phyloP scores from a whole-genome alignment of 2,329 filamentous ascomycete genomes.

The Fusarium sp. region DNA sequence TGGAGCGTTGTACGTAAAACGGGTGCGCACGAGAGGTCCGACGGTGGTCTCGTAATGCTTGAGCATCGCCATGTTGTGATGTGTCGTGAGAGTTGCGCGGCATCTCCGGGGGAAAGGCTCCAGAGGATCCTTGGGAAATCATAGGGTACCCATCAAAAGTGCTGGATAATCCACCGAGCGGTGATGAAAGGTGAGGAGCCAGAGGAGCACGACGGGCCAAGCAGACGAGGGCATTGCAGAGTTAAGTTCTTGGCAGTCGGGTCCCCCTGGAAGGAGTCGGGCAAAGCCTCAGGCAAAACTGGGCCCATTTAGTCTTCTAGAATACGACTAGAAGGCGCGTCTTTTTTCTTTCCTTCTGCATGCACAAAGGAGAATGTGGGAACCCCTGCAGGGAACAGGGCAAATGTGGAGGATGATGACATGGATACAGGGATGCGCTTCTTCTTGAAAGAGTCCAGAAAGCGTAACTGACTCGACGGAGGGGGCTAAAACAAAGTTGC shows the following conservation, averaged over 20 bases:
- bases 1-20: conserved; percentile 46
- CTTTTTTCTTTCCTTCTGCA: background rate
- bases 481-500: conserved; percentile 3
- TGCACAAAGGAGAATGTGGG: conserved; percentile 9
- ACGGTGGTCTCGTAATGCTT: conserved; percentile 17
- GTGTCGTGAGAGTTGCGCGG: conserved; percentile 1
- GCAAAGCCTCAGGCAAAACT: conserved; percentile 11
- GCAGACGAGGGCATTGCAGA: background rate
- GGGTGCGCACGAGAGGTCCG: conserved; percentile 10
- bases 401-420: background rate
- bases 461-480: too few relatives aligned
- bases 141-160: conserved; percentile 4
- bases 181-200: conserved; percentile 7
- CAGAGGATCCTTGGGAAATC: conserved; percentile 6
- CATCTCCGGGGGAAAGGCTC: conserved; percentile 2
- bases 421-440: background rate
- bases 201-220: too few relatives aligned
- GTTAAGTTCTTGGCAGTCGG: conserved; percentile 22
- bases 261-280: conserved; percentile 26
- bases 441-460: background rate
- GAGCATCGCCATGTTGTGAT: background rate
- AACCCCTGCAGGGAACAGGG: conserved; percentile 19
- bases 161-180: background rate
- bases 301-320: conserved; percentile 39
- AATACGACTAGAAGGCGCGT: conserved; percentile 42